A percentile compares a stretch with the other conserved stretches of the same genome.
Conservation (phyloP, 2,329 filamentous ascomycete species). For the Pseudogymnoascus verrucosus region DNA sequence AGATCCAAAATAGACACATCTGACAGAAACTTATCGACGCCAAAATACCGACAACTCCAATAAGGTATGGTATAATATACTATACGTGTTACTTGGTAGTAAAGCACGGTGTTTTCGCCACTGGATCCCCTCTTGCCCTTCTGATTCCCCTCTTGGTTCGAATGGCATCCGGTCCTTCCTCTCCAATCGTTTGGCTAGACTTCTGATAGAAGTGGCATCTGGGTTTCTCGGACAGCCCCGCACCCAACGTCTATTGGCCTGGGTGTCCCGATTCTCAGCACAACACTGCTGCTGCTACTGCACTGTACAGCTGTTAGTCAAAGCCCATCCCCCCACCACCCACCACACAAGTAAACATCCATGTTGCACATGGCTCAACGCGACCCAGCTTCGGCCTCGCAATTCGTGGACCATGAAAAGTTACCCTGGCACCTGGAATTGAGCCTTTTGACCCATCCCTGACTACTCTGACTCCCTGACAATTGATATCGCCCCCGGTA, state of each 20-base stretch:
- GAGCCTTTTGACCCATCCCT: background rate
- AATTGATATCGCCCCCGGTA: background rate
- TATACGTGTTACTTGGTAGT: background rate
- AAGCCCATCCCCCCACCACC: background rate
- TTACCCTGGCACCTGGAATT: constrained; percentile 1
- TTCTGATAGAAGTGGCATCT: constrained; percentile 4
- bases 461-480: background rate
- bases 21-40: background rate
- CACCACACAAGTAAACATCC: constrained; percentile 7
- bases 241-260: background rate
- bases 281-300: background rate
- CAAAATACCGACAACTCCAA: background rate
- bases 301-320: constrained; percentile 5
- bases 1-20: background rate
- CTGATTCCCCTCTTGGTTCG: background rate
- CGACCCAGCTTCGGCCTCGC: constrained; percentile 7
- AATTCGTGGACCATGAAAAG: background rate
- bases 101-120: background rate
- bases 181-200: constrained; percentile 5
- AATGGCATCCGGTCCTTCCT: background rate
- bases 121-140: background rate
- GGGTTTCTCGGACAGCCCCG: background rate
- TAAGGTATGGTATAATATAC: background rate
- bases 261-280: background rate
- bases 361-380: constrained; percentile 6